phyloP scores from a whole-genome alignment of 2,329 filamentous ascomycete genomes.

The Tolypocladium endophyticum region DNA sequence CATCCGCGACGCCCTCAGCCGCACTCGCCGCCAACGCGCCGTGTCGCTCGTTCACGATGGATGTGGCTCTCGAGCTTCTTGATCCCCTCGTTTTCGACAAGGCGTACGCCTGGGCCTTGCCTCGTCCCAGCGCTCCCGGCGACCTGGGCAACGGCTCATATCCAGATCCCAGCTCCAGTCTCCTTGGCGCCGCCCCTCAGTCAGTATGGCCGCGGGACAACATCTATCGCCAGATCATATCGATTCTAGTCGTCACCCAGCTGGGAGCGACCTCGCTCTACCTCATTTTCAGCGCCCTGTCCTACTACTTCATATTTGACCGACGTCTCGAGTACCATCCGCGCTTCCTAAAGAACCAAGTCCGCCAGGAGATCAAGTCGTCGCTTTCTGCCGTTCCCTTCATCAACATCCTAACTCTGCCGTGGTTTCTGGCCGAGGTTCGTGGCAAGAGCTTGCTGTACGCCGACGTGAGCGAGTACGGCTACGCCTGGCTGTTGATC shows the following conservation, averaged over 20 bases:
- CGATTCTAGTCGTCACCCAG: constrained; percentile 26
- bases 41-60: constrained; percentile 16
- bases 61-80: constrained; percentile 27
- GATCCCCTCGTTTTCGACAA: constrained; percentile 30
- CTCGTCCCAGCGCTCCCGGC: constrained; percentile 7
- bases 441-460: constrained; percentile 34
- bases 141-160: constrained; percentile 3
- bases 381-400: constrained; percentile 31
- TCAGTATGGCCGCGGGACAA: constrained; percentile 29
- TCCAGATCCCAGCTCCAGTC: too few relatives aligned
- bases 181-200: constrained; percentile 1
- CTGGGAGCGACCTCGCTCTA: constrained; percentile 36
- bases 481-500: constrained; percentile 26
- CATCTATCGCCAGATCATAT: constrained; percentile 26
- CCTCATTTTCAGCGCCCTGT: constrained; percentile 58
- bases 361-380: constrained; percentile 30
- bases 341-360: constrained; percentile 36
- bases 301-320: constrained; percentile 58
- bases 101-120: constrained; percentile 27
- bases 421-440: constrained; percentile 36
- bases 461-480: constrained; percentile 24
- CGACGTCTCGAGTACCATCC: constrained; percentile 34
- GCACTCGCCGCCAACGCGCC: too few relatives aligned
- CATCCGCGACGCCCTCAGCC: too few relatives aligned
- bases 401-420: constrained; percentile 33